phyloP scores from a whole-genome alignment of 2,329 filamentous ascomycete species.

The Trichophyton simii region DNA sequence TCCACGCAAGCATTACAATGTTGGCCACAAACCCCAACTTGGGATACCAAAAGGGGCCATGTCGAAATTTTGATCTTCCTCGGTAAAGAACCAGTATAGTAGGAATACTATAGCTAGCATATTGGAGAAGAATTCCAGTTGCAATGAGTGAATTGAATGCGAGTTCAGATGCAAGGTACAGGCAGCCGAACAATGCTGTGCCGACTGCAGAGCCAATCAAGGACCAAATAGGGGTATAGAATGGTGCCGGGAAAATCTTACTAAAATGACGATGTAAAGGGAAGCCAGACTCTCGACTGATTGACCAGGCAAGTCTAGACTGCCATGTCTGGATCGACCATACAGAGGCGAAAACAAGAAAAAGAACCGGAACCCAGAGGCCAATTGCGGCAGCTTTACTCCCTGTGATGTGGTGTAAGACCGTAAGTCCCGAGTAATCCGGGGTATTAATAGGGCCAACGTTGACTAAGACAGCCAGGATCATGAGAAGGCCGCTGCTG shows the following conservation, averaged over 20 bases:
- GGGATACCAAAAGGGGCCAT: conserved; percentile 3
- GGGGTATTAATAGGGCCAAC: not conserved
- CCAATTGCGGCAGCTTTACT: not conserved
- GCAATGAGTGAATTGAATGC: conserved; percentile 3
- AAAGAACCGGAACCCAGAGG: not conserved
- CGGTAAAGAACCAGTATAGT: not conserved
- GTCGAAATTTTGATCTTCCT: not conserved
- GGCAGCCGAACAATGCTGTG: not conserved
- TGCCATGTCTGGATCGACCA: conserved; percentile 6
- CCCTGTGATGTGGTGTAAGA: not conserved
- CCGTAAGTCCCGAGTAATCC: not conserved
- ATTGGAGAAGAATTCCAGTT: conserved; percentile 1
- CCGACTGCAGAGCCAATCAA: not conserved
- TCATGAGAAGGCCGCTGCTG: not conserved
- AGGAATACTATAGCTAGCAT: conserved; percentile 1
- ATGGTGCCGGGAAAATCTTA: not conserved
- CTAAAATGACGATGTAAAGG: conserved; percentile 4
- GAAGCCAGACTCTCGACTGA: conserved; percentile 1
- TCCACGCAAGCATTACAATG: not conserved
- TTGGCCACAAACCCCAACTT: not conserved
- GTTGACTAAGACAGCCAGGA: not conserved
- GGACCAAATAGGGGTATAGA: conserved; percentile 4
- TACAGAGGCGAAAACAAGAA: conserved; percentile 1
- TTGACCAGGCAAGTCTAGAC: conserved; percentile 1
- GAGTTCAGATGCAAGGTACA: not conserved